Percentiles rank a stretch among this genome's conserved stretches.
phyloP scores from a whole-genome alignment of 2,329 filamentous ascomycete species.

The Esteya vermicola region DNA sequence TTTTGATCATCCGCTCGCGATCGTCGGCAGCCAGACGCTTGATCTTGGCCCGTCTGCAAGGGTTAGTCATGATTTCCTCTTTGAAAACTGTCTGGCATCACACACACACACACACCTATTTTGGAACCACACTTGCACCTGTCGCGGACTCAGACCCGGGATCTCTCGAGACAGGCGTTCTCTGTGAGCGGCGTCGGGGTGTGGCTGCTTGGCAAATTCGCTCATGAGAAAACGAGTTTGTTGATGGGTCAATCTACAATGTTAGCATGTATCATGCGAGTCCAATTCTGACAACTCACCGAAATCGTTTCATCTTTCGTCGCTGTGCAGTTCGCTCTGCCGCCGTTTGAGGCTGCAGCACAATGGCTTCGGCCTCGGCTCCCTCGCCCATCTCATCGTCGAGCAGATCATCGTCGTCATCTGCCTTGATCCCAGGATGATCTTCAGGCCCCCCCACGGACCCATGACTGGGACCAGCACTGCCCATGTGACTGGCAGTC shows the following conservation, averaged over 20 bases:
- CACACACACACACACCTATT: constrained; percentile 64
- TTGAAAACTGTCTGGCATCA: not conserved
- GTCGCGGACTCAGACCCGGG: constrained; percentile 75
- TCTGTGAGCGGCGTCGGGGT: constrained; percentile 81
- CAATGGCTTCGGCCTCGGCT: constrained; percentile 24
- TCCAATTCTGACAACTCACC: constrained; percentile 26
- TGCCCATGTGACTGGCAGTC: constrained; percentile 18
- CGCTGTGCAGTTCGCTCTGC: constrained; percentile 43
- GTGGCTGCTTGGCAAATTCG: constrained; percentile 88
- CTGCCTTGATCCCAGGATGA: constrained; percentile 27
- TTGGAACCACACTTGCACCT: constrained; percentile 98
- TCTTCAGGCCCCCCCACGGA: constrained; percentile 16
- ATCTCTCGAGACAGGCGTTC: constrained; percentile 82
- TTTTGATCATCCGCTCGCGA: constrained; percentile 56
- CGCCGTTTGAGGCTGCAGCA: constrained; percentile 30
- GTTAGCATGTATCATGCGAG: constrained; percentile 2
- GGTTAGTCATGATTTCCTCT: not conserved
- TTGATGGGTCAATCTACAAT: constrained; percentile 72
- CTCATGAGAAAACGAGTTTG: constrained; percentile 97
- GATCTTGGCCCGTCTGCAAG: constrained; percentile 50
- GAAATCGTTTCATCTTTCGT: constrained; percentile 66
- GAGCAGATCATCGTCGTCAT: constrained; percentile 31
- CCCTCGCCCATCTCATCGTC: constrained; percentile 44
- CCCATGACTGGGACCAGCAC: constrained; percentile 3
- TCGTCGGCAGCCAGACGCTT: constrained; percentile 59